Base-by-base conservation (phyloP, 1,284 basidiomycete genomes). In the Mycena sp. region DNA sequence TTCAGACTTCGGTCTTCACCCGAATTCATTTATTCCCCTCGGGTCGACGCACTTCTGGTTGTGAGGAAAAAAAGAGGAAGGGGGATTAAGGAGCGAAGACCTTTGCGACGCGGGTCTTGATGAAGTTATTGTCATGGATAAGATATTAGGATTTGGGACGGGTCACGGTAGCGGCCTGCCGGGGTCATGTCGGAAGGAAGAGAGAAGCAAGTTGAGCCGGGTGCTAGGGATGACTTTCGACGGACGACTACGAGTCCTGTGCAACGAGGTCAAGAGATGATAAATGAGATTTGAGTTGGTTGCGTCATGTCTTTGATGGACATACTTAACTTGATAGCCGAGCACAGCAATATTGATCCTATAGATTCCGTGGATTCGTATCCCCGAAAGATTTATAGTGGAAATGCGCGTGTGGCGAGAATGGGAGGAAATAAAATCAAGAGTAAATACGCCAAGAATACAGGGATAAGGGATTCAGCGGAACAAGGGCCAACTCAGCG, bases 21-120 rank as follows among this genome's bases (percentile, higher is more conserved):
- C 98, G 61, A 99, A 84, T 74, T 99, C 97, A 71, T 93, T 91
- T 64, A 99, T 96, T 10, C 96, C 97, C 69, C 87, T 90, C 57
- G n/a, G n/a, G n/a, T n/a, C n/a, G n/a, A 99, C 97, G 55, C 95
- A 86, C 72, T 93, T 95, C 80, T 99, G 97, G 1, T 94, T 96
- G 76, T 99, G 99, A 73, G 95, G 91, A 1, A 98, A 93, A 92
- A 77, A 98, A 95, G 66, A 98, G 81, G 73, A 97, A 98, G 1
- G 91, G 87, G 77, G 94, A 96, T 1, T 94, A 90, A 2, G 90
- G 86, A 2, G 89, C 82, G 21, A 92, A 91, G 52, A 96, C 93
- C 74, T 98, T 94, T 6, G 88, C 77, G 1, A 87, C 85, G 53
- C 91, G 87, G 4, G 92, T 88, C 80, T 94, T 94, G 82, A 93